A percentile compares a stretch with the other conserved stretches of the same genome.
Conservation (phyloP, 495 filamentous ascomycete genomes). For the Platismatia glauca region DNA sequence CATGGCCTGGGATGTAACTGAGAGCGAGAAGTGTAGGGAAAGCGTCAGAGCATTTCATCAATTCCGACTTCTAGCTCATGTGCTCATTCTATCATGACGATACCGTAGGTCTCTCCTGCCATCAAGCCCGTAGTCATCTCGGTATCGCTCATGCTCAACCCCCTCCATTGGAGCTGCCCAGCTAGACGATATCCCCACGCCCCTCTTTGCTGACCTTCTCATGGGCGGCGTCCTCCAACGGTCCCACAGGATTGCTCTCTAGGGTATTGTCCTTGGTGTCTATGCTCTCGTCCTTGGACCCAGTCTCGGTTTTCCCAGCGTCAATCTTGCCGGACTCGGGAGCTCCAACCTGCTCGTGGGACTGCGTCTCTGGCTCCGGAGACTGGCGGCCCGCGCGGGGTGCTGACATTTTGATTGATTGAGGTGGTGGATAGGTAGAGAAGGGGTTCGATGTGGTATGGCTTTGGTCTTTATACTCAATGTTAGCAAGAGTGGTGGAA, state of each 20-base stretch:
- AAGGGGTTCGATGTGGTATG: too few relatives aligned
- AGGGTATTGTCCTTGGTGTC: slow-evolving; percentile 31
- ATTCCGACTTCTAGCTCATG: not conserved
- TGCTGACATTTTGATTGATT: slow-evolving; percentile 42
- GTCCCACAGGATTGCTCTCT: slow-evolving; percentile 59
- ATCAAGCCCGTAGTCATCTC: not conserved
- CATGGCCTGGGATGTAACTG: not conserved
- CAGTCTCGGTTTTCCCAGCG: slow-evolving; percentile 27
- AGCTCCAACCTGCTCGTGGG: slow-evolving; percentile 54
- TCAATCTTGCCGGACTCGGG: slow-evolving; percentile 46
- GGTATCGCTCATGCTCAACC: not conserved
- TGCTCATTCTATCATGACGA: not conserved
- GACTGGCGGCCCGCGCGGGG: slow-evolving; percentile 66
- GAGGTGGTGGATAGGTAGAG: not conserved
- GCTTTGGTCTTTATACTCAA: not conserved
- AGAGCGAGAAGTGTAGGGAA: not conserved
- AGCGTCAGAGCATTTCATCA: not conserved
- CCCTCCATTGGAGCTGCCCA: not conserved
- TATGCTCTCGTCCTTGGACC: slow-evolving; percentile 34
- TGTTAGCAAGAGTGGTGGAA: not conserved
- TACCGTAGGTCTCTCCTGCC: not conserved
- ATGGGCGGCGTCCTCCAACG: slow-evolving; percentile 58
- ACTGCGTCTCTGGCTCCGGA: slow-evolving; percentile 61
- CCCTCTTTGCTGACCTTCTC: slow-evolving; percentile 50
- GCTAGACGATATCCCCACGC: slow-evolving; percentile 18